phyloP scores from a whole-genome alignment of 2,329 filamentous ascomycete genomes.

The Sarocladium strictum region DNA sequence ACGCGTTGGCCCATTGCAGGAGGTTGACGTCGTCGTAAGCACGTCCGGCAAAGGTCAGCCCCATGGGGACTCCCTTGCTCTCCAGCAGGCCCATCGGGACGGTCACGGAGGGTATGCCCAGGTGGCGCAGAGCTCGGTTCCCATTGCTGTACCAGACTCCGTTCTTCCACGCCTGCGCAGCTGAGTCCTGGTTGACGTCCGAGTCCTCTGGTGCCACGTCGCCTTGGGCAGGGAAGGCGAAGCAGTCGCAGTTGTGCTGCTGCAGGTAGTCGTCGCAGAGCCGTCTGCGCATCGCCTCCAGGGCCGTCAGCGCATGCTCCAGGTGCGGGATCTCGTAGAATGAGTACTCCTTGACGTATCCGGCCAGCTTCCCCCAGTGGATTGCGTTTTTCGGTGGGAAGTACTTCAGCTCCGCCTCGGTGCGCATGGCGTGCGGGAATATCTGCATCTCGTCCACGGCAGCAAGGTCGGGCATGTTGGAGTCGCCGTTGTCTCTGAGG shows the following conservation, averaged over 20 bases:
- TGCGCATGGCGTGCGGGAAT: slow-evolving; percentile 24
- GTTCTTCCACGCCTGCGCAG: slow-evolving; percentile 21
- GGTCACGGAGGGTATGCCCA: neutral
- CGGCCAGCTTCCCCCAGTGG: slow-evolving; percentile 16
- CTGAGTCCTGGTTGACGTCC: slow-evolving; percentile 26
- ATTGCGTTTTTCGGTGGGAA: slow-evolving; percentile 14
- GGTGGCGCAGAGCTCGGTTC: neutral
- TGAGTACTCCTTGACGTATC: slow-evolving; percentile 16
- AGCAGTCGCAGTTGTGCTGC: slow-evolving; percentile 31
- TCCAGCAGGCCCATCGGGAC: neutral
- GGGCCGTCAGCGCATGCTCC: slow-evolving; percentile 32
- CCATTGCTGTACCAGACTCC: slow-evolving; percentile 22
- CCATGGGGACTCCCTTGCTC: neutral
- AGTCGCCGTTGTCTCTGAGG: slow-evolving; percentile 29
- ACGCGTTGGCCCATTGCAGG: slow-evolving; percentile 11
- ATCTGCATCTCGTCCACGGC: slow-evolving; percentile 32
- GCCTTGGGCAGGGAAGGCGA: slow-evolving; percentile 44
- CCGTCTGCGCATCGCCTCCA: slow-evolving; percentile 42
- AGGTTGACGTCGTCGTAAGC: slow-evolving; percentile 10
- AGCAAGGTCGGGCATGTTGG: slow-evolving; percentile 26
- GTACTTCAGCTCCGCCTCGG: slow-evolving; percentile 15
- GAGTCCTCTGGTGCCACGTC: slow-evolving; percentile 44
- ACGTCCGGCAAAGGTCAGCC: neutral
- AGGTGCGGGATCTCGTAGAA: slow-evolving; percentile 37
- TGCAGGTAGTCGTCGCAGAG: slow-evolving; percentile 47